A percentile compares a stretch with the other conserved stretches of the same genome.
phyloP scores from a whole-genome alignment of 2,329 filamentous ascomycete species.

The Oidium heveae region DNA sequence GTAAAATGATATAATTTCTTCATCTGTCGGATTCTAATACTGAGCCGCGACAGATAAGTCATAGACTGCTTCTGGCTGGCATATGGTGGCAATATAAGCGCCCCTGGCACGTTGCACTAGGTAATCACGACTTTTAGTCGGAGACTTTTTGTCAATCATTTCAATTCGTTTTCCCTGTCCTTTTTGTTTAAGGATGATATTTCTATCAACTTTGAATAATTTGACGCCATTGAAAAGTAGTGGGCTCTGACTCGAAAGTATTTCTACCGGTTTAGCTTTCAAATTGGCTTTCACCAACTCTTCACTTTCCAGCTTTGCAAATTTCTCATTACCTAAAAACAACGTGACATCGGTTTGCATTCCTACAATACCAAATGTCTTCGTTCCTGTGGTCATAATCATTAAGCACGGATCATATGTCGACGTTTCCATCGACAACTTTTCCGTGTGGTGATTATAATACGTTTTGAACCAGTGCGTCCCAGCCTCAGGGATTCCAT shows the following conservation, averaged over 20 bases:
- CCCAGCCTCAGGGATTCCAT: neutral
- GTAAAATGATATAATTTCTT: too few species aligned
- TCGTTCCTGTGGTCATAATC: neutral
- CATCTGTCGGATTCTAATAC: too few species aligned
- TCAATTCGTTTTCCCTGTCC: neutral
- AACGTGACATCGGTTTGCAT: neutral
- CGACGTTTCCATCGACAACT: conserved; percentile 1
- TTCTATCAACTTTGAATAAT: neutral
- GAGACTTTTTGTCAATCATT: neutral
- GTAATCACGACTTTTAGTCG: neutral
- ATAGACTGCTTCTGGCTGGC: neutral
- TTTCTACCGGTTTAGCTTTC: neutral
- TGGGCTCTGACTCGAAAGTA: neutral
- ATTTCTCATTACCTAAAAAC: neutral
- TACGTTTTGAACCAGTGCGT: neutral
- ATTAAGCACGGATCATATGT: conserved; percentile 1
- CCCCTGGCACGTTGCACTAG: neutral
- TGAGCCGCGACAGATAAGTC: neutral
- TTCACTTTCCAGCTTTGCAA: neutral
- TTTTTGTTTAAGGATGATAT: neutral
- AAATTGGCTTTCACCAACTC: neutral
- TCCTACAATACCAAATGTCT: conserved; percentile 1
- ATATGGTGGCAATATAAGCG: neutral
- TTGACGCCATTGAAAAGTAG: conserved; percentile 1
- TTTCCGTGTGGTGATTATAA: conserved; percentile 1